phyloP scores from a whole-genome alignment of 1,139 yeast species.

The Lodderomyces orthopsilosis region DNA sequence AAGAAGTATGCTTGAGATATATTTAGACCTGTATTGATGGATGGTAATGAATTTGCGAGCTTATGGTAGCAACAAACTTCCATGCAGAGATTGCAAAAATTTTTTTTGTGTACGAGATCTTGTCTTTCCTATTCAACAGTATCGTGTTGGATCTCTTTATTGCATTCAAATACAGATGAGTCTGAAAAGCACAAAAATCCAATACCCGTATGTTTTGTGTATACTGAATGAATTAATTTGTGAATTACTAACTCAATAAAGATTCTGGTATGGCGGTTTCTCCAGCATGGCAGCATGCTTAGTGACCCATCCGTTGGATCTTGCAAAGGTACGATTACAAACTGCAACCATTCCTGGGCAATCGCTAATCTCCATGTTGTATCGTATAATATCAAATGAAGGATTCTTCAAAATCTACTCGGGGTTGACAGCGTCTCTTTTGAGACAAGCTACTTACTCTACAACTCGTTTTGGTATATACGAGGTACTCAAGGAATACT shows the following conservation, averaged over 20 bases:
- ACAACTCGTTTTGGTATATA: slow-evolving; percentile 83
- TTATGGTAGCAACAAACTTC: no score
- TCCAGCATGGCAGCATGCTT: slow-evolving; percentile 67
- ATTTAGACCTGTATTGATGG: no score
- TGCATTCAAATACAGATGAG: background rate
- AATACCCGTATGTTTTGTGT: slow-evolving; percentile 7
- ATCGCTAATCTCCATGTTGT: slow-evolving; percentile 58
- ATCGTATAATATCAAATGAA: slow-evolving; percentile 58
- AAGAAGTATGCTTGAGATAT: no score
- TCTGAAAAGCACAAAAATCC: slow-evolving; percentile 1
- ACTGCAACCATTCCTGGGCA: slow-evolving; percentile 67
- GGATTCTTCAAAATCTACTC: slow-evolving; percentile 71
- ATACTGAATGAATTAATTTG: background rate
- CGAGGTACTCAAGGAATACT: slow-evolving; percentile 64
- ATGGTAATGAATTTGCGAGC: no score
- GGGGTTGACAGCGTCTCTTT: slow-evolving; percentile 76
- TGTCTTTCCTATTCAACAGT: no score
- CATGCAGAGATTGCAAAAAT: no score
- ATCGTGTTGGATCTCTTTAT: no score
- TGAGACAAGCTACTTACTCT: slow-evolving; percentile 87
- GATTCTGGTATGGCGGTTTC: slow-evolving; percentile 54
- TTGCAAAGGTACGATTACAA: slow-evolving; percentile 82
- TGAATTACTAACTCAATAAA: background rate
- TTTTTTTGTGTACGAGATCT: no score
- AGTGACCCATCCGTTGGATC: slow-evolving; percentile 71